phyloP scores from a whole-genome alignment of 768 basidiomycete genomes.

The Tephrocybe sp. region DNA sequence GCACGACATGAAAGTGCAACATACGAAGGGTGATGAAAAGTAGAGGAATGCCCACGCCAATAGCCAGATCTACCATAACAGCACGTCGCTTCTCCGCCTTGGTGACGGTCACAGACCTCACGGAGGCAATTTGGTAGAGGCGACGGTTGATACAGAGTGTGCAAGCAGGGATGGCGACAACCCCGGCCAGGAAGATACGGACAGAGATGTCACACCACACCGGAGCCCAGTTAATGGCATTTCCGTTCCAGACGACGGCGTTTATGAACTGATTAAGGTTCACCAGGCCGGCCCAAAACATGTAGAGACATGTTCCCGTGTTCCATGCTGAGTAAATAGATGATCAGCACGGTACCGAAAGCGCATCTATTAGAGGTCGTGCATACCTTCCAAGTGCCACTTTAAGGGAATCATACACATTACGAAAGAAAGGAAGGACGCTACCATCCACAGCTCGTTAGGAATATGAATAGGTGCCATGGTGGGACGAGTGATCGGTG shows the following conservation, averaged over 20 bases:
- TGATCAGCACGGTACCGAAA: background rate
- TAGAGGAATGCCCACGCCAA: constrained; percentile 54
- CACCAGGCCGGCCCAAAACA: constrained; percentile 61
- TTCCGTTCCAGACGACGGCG: constrained; percentile 68
- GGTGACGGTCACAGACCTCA: constrained; percentile 50
- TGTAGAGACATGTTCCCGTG: constrained; percentile 64
- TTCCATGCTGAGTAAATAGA: constrained; percentile 14
- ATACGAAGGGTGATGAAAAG: constrained; percentile 27
- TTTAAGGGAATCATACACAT: constrained; percentile 59
- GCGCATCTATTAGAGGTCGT: background rate
- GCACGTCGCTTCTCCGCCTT: constrained; percentile 47
- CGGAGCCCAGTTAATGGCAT: constrained; percentile 52
- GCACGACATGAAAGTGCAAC: background rate
- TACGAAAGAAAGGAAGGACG: constrained; percentile 60
- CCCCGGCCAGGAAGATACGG: constrained; percentile 42
- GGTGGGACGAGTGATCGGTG: constrained; percentile 7
- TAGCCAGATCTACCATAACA: constrained; percentile 49
- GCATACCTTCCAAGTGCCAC: constrained; percentile 64
- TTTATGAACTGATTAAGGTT: constrained; percentile 67
- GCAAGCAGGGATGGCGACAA: constrained; percentile 51
- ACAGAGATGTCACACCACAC: constrained; percentile 67
- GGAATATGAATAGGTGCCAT: constrained; percentile 31
- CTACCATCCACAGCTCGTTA: constrained; percentile 44
- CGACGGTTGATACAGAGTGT: constrained; percentile 64
- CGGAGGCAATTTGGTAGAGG: constrained; percentile 58